These are phyloP conservation scores for Ustilago hordei DNA, from an alignment of 1,284 basidiomycete genomes.

Conservation along the genomic window DNA sequence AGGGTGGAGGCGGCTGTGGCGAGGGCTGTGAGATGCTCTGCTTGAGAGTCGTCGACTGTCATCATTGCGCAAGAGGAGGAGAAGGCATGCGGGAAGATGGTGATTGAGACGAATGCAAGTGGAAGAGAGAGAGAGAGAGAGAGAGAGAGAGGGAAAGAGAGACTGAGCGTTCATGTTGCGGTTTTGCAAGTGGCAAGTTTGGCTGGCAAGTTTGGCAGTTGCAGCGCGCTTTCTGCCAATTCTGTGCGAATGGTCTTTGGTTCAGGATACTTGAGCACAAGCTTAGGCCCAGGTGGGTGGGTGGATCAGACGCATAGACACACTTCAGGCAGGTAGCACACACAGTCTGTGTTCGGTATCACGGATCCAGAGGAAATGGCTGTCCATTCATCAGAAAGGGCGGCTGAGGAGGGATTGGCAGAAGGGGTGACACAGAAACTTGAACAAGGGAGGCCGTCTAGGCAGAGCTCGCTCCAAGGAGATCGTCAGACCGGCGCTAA, in stretches of 20 bases:
- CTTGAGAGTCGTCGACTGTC: slow-evolving; percentile 37
- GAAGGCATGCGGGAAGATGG: background rate
- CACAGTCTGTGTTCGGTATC: background rate
- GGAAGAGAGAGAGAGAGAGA: background rate
- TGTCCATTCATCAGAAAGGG: background rate
- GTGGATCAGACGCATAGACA: too few species aligned
- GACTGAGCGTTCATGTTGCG: slow-evolving; percentile 27
- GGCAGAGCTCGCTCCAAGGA: too few species aligned
- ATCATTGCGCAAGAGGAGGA: background rate
- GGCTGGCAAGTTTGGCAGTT: background rate
- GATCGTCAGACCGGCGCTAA: too few species aligned
- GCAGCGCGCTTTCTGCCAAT: too few species aligned
- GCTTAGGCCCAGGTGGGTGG: background rate
- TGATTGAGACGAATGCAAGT: background rate
- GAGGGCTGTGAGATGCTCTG: slow-evolving; percentile 32
- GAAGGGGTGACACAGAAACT: background rate
- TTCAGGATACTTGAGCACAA: background rate
- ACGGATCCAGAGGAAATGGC: background rate
- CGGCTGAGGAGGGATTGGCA: background rate
- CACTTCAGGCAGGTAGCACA: too few species aligned
- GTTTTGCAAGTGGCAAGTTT: background rate
- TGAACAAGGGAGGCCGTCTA: background rate
- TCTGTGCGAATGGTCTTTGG: too few species aligned
- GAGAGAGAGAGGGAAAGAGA: slow-evolving; percentile 1
- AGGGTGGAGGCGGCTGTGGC: slow-evolving; percentile 11